Percentiles rank a stretch among this genome's conserved stretches.
phyloP scores from a whole-genome alignment of 306 rosid species.

The Delonix regia region DNA sequence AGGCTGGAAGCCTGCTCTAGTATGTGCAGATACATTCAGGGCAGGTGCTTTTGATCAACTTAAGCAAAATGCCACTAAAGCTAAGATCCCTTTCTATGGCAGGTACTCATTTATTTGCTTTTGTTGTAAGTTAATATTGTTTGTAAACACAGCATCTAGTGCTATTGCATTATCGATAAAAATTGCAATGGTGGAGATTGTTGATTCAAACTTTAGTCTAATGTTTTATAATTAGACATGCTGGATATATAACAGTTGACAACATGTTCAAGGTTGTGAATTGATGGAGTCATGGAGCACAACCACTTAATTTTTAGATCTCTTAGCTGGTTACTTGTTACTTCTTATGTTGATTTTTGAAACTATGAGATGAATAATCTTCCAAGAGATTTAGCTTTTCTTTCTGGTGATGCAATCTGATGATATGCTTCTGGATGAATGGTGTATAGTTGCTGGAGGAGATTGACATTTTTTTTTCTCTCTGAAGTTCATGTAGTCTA shows the following conservation, averaged over 20 bases:
- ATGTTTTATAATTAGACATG: background rate
- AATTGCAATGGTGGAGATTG: background rate
- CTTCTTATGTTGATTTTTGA: background rate
- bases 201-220: background rate
- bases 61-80: conserved; percentile 78
- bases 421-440: background rate
- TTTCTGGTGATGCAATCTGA: background rate
- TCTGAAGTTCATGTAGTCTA: background rate
- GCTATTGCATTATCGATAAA: conserved; percentile 1
- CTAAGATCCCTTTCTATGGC: conserved; percentile 94
- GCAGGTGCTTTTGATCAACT: conserved; percentile 97
- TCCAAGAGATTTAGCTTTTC: background rate
- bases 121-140: conserved; percentile 13
- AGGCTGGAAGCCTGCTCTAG: conserved; percentile 98
- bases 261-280: background rate
- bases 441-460: background rate
- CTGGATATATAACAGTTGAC: background rate
- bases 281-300: background rate
- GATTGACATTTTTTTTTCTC: background rate
- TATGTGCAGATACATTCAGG: conserved; percentile 95
- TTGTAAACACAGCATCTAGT: conserved; percentile 12
- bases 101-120: conserved; percentile 55
- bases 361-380: background rate
- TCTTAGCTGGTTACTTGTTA: background rate
- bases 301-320: background rate